Percentiles rank a stretch among this genome's conserved stretches.
phyloP scores from a whole-genome alignment of 371 early-diverging fungal species.

The Mucor piriformis region DNA sequence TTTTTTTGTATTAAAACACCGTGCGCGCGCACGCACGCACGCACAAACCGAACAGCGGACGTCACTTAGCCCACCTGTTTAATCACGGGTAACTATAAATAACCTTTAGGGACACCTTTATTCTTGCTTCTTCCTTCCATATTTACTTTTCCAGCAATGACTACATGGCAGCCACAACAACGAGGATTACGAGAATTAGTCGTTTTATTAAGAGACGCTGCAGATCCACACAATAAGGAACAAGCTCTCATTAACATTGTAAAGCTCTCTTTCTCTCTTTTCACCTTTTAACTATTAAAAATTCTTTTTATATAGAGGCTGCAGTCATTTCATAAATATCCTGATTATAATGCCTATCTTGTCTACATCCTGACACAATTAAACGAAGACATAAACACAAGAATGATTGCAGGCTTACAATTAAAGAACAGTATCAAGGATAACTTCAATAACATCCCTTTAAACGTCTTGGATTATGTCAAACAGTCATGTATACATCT shows the following conservation, averaged over 20 bases:
- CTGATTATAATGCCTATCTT: slow-evolving; percentile 84
- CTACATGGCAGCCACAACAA: slow-evolving; percentile 30
- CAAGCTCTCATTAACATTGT: slow-evolving; percentile 41
- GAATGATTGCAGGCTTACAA: slow-evolving; percentile 78
- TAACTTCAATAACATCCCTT: slow-evolving; percentile 53
- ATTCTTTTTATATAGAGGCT: slow-evolving; percentile 63
- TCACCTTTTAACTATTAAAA: too few species aligned
- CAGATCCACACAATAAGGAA: slow-evolving; percentile 37
- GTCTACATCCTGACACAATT: slow-evolving; percentile 71
- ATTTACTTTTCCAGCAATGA: slow-evolving; percentile 6
- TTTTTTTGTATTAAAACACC: too few species aligned
- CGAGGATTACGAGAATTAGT: slow-evolving; percentile 40
- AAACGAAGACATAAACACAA: slow-evolving; percentile 38
- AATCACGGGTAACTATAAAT: neutral
- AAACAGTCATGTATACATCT: slow-evolving; percentile 63
- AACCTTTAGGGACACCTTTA: neutral
- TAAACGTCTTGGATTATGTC: slow-evolving; percentile 65
- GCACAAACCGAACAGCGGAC: too few species aligned
- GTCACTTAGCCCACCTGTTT: neutral
- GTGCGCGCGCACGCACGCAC: too few species aligned
- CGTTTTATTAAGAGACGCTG: slow-evolving; percentile 39
- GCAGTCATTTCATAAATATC: slow-evolving; percentile 67
- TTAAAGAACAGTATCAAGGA: slow-evolving; percentile 77
- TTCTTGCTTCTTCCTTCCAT: slow-evolving; percentile 20
- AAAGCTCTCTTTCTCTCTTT: neutral